Evolutionary conservation across 179 eudicot species (phyloP).

Genomic region (Pouteria campechiana): DNA sequence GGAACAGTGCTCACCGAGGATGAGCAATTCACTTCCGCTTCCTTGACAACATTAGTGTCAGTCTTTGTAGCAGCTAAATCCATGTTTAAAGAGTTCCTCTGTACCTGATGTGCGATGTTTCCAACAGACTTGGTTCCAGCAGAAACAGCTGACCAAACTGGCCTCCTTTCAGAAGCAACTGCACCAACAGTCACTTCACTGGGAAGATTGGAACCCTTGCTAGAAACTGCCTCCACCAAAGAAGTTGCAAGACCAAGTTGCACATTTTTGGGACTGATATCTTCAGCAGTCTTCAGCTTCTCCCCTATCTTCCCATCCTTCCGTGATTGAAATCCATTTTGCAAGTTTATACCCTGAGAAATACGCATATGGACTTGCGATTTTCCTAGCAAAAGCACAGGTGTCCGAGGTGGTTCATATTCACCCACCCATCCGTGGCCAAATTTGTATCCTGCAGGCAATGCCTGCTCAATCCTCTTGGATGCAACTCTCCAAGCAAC

Average conservation of each 20-base stretch:
- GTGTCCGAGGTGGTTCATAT: conserved; percentile 75
- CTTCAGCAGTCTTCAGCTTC: conserved; percentile 11
- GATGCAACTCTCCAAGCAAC: conserved; percentile 85
- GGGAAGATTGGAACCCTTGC: neutral
- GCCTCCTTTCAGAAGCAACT: conserved; percentile 13
- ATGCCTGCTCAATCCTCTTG: conserved; percentile 62
- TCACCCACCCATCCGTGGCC: conserved; percentile 98
- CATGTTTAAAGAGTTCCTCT: conserved; percentile 24
- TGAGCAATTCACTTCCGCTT: conserved; percentile 41
- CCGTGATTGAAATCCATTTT: too few species aligned
- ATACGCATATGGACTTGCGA: too few species aligned
- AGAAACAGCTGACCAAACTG: conserved; percentile 15
- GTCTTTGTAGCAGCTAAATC: conserved; percentile 17
- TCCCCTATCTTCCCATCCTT: conserved; percentile 7
- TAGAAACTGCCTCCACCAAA: too few species aligned
- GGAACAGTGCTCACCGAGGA: conserved; percentile 12
- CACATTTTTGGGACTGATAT: too few species aligned
- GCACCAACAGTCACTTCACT: conserved; percentile 16
- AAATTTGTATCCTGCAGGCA: conserved; percentile 63
- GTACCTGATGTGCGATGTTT: conserved; percentile 14
- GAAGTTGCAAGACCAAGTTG: too few species aligned
- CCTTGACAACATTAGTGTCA: conserved; percentile 25
- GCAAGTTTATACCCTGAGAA: too few species aligned
- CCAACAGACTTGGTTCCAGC: conserved; percentile 12
- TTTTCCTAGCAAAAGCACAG: conserved; percentile 38